Evolutionary conservation across 1,139 yeast species (phyloP), one percentile per base, ranked within the genome.

Genomic region (Geotrichum candidum): DNA sequence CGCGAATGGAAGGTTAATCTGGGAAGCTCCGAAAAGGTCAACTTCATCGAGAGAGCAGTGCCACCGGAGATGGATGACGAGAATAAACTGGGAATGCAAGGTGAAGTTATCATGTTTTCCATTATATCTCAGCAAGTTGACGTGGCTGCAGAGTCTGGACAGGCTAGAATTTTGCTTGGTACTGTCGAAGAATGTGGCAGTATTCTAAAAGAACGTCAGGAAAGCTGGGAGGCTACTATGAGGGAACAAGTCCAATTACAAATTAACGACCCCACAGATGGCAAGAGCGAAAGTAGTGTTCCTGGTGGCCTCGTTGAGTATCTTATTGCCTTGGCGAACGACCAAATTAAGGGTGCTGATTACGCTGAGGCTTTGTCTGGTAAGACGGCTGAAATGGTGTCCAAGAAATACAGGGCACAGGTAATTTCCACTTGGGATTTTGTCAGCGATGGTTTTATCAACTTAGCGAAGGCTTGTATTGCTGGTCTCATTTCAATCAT

Each of bases 81-180:
- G 52, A 81, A 85, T n/a, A 74, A 78, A 56, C 76, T 84, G 51
- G 89, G 86, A 46, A 77, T 90, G 62, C 86, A 85, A 66, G 85
- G 87, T 18, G 86, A 90, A 15, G 89, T 87, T 29, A 87, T 84
- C 61, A 90, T 90, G 58, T 85, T 90, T 72, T 84, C 88, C 58
- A 88, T 91, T 86, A 84, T 91, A 64, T 87, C 88, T 45, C 96
- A 90, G 71, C 97, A 91, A 72, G 87, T 91, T n/a, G 96, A 89
- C 67, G 95, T 89, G 11, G 96, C 96, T 0, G 90, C 94, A 0
- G 94, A 88, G 51, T 86, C 96, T 1, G 90, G 91, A 1, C 92
- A 89, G 72, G 90, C 94, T 11, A 83, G 87, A 66, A 88, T 91
- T 41, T 78, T 90, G 55, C 86, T 87, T 10, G 95, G 95, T n/a